Evolutionary conservation across 2,329 filamentous ascomycete species (phyloP), one percentile per base, ranked within the genome.

Genomic region (Huntiella savannae): DNA sequence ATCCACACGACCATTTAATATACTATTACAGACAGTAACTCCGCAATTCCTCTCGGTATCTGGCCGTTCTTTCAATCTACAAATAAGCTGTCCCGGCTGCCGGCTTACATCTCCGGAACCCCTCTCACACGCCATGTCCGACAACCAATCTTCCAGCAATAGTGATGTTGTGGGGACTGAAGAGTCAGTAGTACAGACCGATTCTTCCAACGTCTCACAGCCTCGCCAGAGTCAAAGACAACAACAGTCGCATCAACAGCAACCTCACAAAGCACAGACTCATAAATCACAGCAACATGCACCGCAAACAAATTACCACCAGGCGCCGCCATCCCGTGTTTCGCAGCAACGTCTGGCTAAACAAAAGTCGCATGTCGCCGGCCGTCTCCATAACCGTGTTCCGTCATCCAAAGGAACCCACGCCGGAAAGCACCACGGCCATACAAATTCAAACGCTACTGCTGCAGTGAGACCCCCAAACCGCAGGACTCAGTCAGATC

Each of bases 321-420:
- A 45, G 15, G 15, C 35, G 3, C 41, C 36, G 1, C 17, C 45
- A 8, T 43, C 44, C 34, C 48, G 48, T 17, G 45, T 50, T 33
- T 50, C 48, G 5, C 48, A 50, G 13, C 48, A 50, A 37, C 48
- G 48, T 28, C 35, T 45, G 15, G 48, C 41, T 11, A 50, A 50
- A 38, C 48, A 47, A 41, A 50, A 50, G 36, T 13, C 45, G 15
- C 48, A 50, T 34, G 45, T 50, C 8, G 48, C 48, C 5, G 41
- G 48, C 32, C 49, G 49, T 43, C 37, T 50, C 7, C 46, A 48
- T 37, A 48, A 22, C 13, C 49, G 45, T 13, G 41, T 47, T 16
- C 46, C 49, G 7, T 50, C 49, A n/a, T 45, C 49, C 10, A 50
- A 50, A 44, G 49, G 41, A 16, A 35, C 36, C 13, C 42, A 50